Evolutionary conservation across 768 basidiomycete genomes (phyloP).

Genomic region (Lentinula edodes): DNA sequence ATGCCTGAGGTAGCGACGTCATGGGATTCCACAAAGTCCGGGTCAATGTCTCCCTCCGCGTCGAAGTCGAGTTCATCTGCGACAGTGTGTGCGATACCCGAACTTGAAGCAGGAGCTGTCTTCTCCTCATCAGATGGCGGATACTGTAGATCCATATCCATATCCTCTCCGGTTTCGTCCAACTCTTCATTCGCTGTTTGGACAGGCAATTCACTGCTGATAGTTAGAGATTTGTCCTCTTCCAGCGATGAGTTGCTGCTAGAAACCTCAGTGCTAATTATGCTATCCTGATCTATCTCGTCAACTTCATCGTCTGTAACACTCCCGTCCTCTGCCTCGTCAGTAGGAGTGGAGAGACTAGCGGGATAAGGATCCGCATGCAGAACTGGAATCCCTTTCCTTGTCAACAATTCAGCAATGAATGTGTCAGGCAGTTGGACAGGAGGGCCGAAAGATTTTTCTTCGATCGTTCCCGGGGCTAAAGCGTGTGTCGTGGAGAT

Average conservation of each 20-base stretch:
- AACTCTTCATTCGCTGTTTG: constrained; percentile 9
- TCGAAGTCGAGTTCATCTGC: constrained; percentile 21
- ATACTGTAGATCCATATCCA: constrained; percentile 17
- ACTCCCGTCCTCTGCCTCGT: constrained; percentile 4
- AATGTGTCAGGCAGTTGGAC: background rate
- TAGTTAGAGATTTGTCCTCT: background rate
- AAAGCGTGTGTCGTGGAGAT: background rate
- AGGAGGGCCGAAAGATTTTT: background rate
- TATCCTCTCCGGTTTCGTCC: constrained; percentile 7
- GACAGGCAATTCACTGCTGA: background rate
- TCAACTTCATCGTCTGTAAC: background rate
- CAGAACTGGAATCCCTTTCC: constrained; percentile 23
- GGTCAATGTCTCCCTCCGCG: constrained; percentile 31
- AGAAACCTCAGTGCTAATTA: background rate
- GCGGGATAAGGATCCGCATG: constrained; percentile 41
- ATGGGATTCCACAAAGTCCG: constrained; percentile 20
- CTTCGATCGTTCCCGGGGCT: background rate
- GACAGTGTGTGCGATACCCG: background rate
- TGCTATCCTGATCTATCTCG: background rate
- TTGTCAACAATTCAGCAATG: constrained; percentile 17
- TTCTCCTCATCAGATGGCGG: constrained; percentile 12
- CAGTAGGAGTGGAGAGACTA: constrained; percentile 38
- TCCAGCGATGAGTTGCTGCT: background rate
- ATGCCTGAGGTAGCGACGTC: constrained; percentile 1
- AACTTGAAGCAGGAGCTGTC: background rate